Conservation (phyloP, 208 protist genomes). For the Leishmania aethiopica region DNA sequence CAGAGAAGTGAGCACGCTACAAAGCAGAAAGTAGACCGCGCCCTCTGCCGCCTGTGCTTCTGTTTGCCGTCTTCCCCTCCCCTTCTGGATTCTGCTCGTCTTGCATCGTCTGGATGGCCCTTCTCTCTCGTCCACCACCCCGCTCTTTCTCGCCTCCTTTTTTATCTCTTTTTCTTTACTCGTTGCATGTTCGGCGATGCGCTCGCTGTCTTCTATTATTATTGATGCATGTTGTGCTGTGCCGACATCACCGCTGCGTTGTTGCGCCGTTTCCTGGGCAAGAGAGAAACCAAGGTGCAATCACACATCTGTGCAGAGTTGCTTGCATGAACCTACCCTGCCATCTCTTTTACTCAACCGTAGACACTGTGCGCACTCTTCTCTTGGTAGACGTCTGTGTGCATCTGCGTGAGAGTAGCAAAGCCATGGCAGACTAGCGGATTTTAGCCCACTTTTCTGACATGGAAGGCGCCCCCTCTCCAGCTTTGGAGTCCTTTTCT, state of each 20-base stretch:
- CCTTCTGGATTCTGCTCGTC: neutral
- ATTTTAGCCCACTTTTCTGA: neutral
- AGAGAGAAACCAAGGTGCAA: too few relatives aligned
- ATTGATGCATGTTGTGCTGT: neutral
- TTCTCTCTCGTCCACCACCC: neutral
- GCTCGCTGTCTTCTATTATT: neutral
- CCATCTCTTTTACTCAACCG: neutral
- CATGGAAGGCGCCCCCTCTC: neutral
- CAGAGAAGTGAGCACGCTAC: neutral
- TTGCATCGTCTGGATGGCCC: neutral
- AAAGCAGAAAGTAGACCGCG: neutral
- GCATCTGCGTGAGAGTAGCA: neutral
- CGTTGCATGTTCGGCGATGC: neutral
- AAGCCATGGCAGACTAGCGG: neutral
- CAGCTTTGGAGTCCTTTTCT: neutral
- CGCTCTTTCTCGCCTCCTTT: neutral
- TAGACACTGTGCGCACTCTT: neutral
- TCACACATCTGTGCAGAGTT: neutral
- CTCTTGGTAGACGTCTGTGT: neutral
- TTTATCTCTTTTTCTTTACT: neutral
- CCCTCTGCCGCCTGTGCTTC: neutral
- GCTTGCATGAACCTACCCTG: too few relatives aligned
- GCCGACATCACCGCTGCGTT: neutral
- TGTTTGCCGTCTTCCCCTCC: neutral
- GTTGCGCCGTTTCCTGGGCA: neutral